phyloP scores from a whole-genome alignment of 2,329 filamentous ascomycete species.

The Clonostachys rosea region DNA sequence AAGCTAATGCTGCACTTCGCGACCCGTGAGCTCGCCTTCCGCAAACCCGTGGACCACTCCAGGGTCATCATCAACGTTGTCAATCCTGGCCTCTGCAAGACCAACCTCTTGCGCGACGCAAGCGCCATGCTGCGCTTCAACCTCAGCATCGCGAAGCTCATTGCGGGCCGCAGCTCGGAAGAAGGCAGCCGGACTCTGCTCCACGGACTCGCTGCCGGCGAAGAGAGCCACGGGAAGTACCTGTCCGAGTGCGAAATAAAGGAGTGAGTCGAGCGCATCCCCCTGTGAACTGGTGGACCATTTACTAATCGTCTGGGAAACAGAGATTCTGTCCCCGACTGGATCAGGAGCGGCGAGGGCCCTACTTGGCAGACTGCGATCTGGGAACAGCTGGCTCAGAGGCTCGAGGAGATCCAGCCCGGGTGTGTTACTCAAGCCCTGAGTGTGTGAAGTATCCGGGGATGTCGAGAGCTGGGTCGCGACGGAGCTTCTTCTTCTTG shows the following conservation, averaged over 20 bases:
- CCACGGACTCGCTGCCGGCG: conserved; percentile 24
- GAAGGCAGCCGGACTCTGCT: conserved; percentile 39
- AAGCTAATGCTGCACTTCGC: conserved; percentile 22
- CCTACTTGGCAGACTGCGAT: conserved; percentile 12
- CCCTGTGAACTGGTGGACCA: background rate
- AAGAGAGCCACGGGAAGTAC: conserved; percentile 39
- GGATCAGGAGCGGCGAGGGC: conserved; percentile 11
- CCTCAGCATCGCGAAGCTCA: background rate
- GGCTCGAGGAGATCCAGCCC: conserved; percentile 17
- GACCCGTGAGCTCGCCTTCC: conserved; percentile 23
- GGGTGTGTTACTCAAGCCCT: conserved; percentile 11
- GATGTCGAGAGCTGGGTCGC: background rate
- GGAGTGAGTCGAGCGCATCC: conserved; percentile 12
- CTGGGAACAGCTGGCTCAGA: conserved; percentile 16
- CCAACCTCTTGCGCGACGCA: conserved; percentile 7
- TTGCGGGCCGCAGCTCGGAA: conserved; percentile 21
- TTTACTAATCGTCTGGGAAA: background rate
- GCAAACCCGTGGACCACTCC: conserved; percentile 18
- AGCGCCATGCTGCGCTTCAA: background rate
- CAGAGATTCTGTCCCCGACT: conserved; percentile 10
- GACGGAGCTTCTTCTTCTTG: too few species aligned
- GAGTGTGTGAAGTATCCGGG: background rate
- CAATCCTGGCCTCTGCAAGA: conserved; percentile 33
- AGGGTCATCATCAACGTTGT: conserved; percentile 29
- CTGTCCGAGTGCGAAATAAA: conserved; percentile 24